Base-by-base conservation (phyloP, 768 basidiomycete genomes). In the Dentipellis fragilis region DNA sequence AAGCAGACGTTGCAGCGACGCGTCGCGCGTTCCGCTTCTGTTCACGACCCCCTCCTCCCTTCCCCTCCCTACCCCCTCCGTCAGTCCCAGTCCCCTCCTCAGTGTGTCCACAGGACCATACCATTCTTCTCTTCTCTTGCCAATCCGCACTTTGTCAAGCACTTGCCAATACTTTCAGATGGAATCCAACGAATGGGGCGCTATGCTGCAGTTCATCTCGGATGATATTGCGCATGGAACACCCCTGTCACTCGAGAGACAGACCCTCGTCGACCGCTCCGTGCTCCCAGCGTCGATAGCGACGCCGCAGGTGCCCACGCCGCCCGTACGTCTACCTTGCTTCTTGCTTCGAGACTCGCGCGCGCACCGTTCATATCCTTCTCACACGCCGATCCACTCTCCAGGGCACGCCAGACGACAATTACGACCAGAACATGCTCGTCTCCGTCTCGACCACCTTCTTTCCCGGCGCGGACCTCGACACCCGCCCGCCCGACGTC, bases 371-470 rank as follows among this genome's bases (percentile, higher is more conserved):
- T 38, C 35, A 47, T n/a, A n/a, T n/a, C n/a, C n/a, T n/a, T 9
- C 47, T 48, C 34, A 19, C 38, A 46, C 51, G 40, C 35, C 51
- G 16, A 40, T 16, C 40, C 50, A 74, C 72, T 64, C 59, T 52
- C 72, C 71, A 61, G 11, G 63, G 67, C n/a, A 70, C 73, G 11
- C 71, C 70, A 6, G 64, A 66, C 38, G 65, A 70, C 16, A 54
- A 68, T 14, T 39, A 54, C 16, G 66, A 80, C 69, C 75, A 76
- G 60, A 80, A 75, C 38, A 77, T 71, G 75, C 62, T 71, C 52
- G 84, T 91, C 55, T 88, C 88, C 1, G 81, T 92, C 37, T 90
- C 88, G 14, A 92, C 89, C 23, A 87, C 87, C 0, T 92, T 91
- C 70, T 84, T 79, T 63, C 87, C 89, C 2, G 81, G 79, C 38